phyloP scores from a whole-genome alignment of 2,329 filamentous ascomycete species.

The Hirsutella minnesotensis region DNA sequence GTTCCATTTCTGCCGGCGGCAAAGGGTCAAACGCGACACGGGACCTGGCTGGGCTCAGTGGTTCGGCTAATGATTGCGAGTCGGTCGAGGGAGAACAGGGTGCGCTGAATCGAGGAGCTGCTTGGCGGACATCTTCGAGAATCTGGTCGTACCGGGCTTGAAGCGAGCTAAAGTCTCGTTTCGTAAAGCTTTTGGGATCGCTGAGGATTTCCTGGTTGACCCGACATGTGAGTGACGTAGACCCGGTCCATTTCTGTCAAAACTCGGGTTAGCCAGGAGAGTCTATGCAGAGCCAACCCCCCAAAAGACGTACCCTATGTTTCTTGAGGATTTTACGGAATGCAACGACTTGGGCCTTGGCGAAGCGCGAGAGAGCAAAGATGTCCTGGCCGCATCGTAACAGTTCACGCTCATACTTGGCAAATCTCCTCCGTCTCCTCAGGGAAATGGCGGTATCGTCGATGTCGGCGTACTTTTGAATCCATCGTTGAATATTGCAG shows the following conservation, averaged over 20 bases:
- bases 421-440: slow-evolving; percentile 38
- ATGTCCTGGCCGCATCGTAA: slow-evolving; percentile 59
- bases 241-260: slow-evolving; percentile 67
- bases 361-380: slow-evolving; percentile 57
- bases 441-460: slow-evolving; percentile 20
- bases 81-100: slow-evolving; percentile 25
- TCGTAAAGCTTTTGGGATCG: slow-evolving; percentile 60
- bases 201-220: slow-evolving; percentile 56
- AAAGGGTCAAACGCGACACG: slow-evolving; percentile 18
- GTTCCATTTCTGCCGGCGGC: slow-evolving; percentile 15
- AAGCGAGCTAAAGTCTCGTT: slow-evolving; percentile 47
- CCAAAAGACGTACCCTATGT: slow-evolving; percentile 45
- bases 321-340: slow-evolving; percentile 81
- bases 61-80: slow-evolving; percentile 9
- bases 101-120: slow-evolving; percentile 27
- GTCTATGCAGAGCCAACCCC: background rate
- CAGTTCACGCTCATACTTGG: slow-evolving; percentile 40
- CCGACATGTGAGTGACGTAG: slow-evolving; percentile 47
- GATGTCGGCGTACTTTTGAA: slow-evolving; percentile 28
- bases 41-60: slow-evolving; percentile 1
- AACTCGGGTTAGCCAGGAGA: background rate
- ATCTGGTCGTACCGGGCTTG: slow-evolving; percentile 39
- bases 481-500: slow-evolving; percentile 33
- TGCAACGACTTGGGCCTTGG: slow-evolving; percentile 60
- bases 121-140: slow-evolving; percentile 31